A percentile compares a stretch with the other conserved stretches of the same genome.
These are phyloP conservation scores for Daldinia sp. DNA, from an alignment of 2,329 filamentous ascomycete genomes.

Conservation along the genomic window DNA sequence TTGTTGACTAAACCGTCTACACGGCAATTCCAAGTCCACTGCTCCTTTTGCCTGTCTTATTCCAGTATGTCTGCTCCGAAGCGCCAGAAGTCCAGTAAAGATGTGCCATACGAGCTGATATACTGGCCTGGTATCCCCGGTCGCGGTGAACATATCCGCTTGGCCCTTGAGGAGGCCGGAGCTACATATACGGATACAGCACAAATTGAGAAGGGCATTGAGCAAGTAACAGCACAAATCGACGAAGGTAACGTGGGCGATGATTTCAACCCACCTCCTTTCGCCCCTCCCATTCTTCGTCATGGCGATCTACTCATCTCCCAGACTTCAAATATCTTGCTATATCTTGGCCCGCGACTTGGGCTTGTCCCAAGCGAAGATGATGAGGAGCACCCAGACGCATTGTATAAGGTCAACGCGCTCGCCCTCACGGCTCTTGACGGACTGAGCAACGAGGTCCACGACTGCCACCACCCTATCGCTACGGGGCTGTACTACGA, in stretches of 20 bases:
- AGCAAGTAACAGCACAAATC: constrained; percentile 63
- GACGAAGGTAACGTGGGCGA: constrained; percentile 61
- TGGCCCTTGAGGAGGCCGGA: constrained; percentile 76
- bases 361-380: constrained; percentile 62
- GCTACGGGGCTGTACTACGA: constrained; percentile 73
- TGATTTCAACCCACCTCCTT: constrained; percentile 70
- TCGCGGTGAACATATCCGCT: constrained; percentile 79
- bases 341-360: constrained; percentile 74
- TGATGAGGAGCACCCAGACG: constrained; percentile 58
- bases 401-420: constrained; percentile 69
- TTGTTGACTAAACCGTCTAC: not conserved
- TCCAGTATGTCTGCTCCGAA: constrained; percentile 49
- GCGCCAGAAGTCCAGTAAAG: constrained; percentile 58
- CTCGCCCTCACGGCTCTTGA: constrained; percentile 78
- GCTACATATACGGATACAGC: constrained; percentile 73
- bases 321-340: constrained; percentile 79
- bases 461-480: constrained; percentile 82
- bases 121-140: constrained; percentile 81
- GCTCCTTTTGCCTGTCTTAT: not conserved
- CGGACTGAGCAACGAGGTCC: constrained; percentile 75
- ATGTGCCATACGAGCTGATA: constrained; percentile 70
- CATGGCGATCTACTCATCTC: constrained; percentile 71
- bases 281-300: constrained; percentile 76
- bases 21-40: not conserved
- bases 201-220: constrained; percentile 61